Evolutionary conservation across 306 rosid genomes (phyloP), one percentile per base, ranked within the genome.

Genomic region (Canavalia ensiformis): DNA sequence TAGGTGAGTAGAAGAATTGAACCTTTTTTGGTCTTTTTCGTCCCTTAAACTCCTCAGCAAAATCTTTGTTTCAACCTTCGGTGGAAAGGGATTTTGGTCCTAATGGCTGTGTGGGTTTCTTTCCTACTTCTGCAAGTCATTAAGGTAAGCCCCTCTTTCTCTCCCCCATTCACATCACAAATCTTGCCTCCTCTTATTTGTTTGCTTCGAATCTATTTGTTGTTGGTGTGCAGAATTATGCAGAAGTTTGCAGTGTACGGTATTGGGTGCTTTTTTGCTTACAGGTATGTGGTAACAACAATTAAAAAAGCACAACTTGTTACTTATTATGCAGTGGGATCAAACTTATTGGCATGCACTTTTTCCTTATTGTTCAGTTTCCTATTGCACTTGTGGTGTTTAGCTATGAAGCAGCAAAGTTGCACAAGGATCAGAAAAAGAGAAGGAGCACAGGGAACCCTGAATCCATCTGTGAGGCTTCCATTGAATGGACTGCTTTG

Each of bases 181-280:
- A n/a, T 49, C 4, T n/a, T 8, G 77, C 66, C 71, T 41, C 39
- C 57, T 72, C 7, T 57, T 65, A 4, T 66, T 42, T 41, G 10
- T 59, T 28, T 6, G 7, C 11, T 8, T 25, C 31, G 7, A 85
- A 3, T 4, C 29, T 60, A 46, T 51, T 76, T 42, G 30, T 5
- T 69, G 35, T 64, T 83, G 30, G 13, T 69, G 39, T 82, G 86
- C 94, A 92, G 98, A 94, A 92, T 86, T 74, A 82, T 82, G 70
- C 67, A 0, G 64, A 69, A 64, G 89, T 75, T 12, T 94, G 98
- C 86, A 73, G 97, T 84, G 46, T 46, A 31, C 90, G 90, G 97
- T 94, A 94, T 72, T 94, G 98, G 98, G 85, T 89, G 63, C 86
- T 94, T 66, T 94, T 92, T 88, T 77, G 75, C 87, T 76, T 91